phyloP scores from a whole-genome alignment of 2,329 filamentous ascomycete genomes.

The Colletotrichum scovillei region DNA sequence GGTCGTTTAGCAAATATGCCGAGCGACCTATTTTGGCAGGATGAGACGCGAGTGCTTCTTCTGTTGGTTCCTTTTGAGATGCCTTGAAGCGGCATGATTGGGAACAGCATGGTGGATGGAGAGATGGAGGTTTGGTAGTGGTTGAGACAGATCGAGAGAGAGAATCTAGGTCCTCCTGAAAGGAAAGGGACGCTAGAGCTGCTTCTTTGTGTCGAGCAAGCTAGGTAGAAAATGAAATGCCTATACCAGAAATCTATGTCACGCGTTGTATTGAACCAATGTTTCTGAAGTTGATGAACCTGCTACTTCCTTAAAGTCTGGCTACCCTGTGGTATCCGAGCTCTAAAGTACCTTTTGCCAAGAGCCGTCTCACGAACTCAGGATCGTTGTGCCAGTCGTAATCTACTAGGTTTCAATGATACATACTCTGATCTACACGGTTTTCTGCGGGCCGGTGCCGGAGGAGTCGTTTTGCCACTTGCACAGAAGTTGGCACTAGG shows the following conservation, averaged over 20 bases:
- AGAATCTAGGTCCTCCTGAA: neutral
- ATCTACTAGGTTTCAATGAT: too few species aligned
- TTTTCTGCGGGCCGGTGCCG: too few species aligned
- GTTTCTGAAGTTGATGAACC: neutral
- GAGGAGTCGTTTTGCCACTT: too few species aligned
- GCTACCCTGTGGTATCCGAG: too few species aligned
- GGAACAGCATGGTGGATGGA: neutral
- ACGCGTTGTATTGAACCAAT: neutral
- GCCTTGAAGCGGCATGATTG: slow-evolving; percentile 20
- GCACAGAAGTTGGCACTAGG: too few species aligned
- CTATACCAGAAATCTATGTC: neutral
- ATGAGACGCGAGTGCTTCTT: neutral
- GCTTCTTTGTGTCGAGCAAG: slow-evolving; percentile 24
- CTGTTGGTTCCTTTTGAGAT: slow-evolving; percentile 6
- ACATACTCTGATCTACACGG: too few species aligned
- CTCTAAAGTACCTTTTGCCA: too few species aligned
- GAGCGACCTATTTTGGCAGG: neutral
- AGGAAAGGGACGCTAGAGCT: slow-evolving; percentile 9
- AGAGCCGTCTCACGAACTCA: too few species aligned
- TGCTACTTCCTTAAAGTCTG: neutral
- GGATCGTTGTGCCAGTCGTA: too few species aligned
- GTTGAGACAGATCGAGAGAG: neutral
- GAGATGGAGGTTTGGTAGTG: neutral
- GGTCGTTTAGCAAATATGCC: neutral
- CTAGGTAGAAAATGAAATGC: slow-evolving; percentile 32